phyloP scores from a whole-genome alignment of 2,329 filamentous ascomycete genomes.

The Shiraia sp. region DNA sequence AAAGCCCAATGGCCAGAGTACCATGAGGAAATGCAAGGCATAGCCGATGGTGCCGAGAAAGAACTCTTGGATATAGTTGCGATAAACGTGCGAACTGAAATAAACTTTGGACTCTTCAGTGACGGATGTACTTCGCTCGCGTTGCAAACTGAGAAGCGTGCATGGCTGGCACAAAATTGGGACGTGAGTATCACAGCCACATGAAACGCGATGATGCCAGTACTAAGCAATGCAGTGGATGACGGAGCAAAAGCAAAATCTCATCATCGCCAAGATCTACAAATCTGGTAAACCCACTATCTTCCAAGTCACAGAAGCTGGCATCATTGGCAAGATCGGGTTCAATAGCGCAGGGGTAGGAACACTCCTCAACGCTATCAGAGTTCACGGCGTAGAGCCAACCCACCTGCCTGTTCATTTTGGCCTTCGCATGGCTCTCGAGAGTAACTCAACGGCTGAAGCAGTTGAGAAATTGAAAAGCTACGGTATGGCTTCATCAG shows the following conservation, averaged over 20 bases:
- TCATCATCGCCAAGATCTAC: constrained; percentile 54
- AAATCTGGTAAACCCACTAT: constrained; percentile 53
- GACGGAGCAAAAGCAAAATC: constrained; percentile 53
- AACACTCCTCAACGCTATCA: constrained; percentile 65
- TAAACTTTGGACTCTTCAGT: constrained; percentile 60
- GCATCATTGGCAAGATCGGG: constrained; percentile 68
- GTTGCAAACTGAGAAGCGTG: constrained; percentile 46
- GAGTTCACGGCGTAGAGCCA: constrained; percentile 58
- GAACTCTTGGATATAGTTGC: constrained; percentile 59
- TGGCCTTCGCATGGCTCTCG: constrained; percentile 60
- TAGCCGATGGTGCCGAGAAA: constrained; percentile 56
- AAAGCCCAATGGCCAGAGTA: constrained; percentile 48
- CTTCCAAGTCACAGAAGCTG: constrained; percentile 62
- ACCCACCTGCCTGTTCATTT: constrained; percentile 63
- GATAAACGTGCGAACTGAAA: constrained; percentile 62
- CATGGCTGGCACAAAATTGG: constrained; percentile 62
- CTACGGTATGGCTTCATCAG: constrained; percentile 56
- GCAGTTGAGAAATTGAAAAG: constrained; percentile 52
- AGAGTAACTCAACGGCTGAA: constrained; percentile 52
- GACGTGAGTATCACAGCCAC: constrained; percentile 44
- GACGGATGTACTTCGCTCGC: constrained; percentile 62
- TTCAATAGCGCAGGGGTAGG: constrained; percentile 64
- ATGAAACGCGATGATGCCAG: constrained; percentile 2
- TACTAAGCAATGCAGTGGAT: too few relatives aligned
- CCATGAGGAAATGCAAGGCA: constrained; percentile 54